Percentiles rank a stretch among this genome's conserved stretches.
Conservation (phyloP, 768 basidiomycete genomes). For the Chiua virens region DNA sequence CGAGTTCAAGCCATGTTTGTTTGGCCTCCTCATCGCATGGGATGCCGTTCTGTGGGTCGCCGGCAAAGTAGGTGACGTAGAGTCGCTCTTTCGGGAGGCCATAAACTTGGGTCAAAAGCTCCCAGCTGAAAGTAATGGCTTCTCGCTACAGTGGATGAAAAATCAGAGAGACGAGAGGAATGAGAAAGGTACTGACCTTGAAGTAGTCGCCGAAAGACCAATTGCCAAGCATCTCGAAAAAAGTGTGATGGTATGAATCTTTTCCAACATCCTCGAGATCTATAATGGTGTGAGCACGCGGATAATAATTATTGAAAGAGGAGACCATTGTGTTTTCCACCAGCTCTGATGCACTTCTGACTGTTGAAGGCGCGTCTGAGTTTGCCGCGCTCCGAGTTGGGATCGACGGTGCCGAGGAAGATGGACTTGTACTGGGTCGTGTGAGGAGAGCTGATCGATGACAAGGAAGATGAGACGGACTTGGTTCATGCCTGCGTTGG, state of each 20-base stretch:
- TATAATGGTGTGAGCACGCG: conserved; percentile 30
- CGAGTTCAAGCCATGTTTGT: conserved; percentile 84
- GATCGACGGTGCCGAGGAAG: conserved; percentile 97
- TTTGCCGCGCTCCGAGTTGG: conserved; percentile 86
- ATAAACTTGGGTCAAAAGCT: conserved; percentile 88
- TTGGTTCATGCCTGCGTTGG: conserved; percentile 98
- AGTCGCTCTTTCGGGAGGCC: conserved; percentile 85
- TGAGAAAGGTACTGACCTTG: conserved; percentile 61
- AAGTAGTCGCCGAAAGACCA: conserved; percentile 99
- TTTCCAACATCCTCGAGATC: conserved; percentile 99
- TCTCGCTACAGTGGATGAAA: conserved; percentile 63
- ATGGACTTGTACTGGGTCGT: conserved; percentile 84
- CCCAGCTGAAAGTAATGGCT: conserved; percentile 92
- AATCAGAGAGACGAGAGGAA: neutral
- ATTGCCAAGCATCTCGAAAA: conserved; percentile 99
- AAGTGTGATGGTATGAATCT: conserved; percentile 97
- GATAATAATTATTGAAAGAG: neutral
- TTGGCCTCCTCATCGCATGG: conserved; percentile 88
- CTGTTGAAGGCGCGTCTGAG: conserved; percentile 93
- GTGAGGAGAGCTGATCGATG: conserved; percentile 2
- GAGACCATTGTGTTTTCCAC: conserved; percentile 96
- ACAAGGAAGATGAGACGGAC: conserved; percentile 35
- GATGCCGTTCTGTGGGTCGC: conserved; percentile 81
- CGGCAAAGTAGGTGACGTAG: conserved; percentile 98
- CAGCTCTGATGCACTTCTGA: conserved; percentile 98